phyloP scores from a whole-genome alignment of 768 basidiomycete genomes.

The Rhizopogon vesiculosus region DNA sequence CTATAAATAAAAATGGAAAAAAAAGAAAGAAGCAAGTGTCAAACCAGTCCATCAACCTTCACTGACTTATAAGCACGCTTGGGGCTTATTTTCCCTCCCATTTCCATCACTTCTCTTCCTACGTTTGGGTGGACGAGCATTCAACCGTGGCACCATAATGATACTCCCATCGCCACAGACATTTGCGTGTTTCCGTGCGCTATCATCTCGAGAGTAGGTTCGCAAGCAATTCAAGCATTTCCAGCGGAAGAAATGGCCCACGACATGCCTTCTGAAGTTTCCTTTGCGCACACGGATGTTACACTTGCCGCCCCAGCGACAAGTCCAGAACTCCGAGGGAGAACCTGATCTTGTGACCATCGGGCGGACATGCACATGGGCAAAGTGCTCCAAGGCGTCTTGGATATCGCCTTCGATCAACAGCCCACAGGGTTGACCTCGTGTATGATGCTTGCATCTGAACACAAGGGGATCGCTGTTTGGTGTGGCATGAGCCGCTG shows the following conservation, averaged over 20 bases:
- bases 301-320: neutral
- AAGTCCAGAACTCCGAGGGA: neutral
- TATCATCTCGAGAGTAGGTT: neutral
- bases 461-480: neutral
- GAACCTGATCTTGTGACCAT: neutral
- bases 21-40: too few relatives aligned
- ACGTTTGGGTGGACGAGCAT: neutral
- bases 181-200: neutral
- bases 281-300: neutral
- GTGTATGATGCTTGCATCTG: neutral
- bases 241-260: neutral
- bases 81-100: too few relatives aligned
- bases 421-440: neutral
- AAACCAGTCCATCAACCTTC: too few relatives aligned
- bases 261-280: neutral
- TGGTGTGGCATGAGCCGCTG: neutral
- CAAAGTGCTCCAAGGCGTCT: neutral
- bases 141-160: neutral
- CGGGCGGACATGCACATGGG: neutral
- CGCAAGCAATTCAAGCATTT: neutral
- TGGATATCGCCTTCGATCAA: neutral
- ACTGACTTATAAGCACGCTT: too few relatives aligned
- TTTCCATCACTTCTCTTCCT: too few relatives aligned
- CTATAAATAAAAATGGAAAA: too few relatives aligned
- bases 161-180: neutral